A percentile compares a stretch with the other conserved stretches of the same genome.
These are phyloP conservation scores for Aspergillus niger DNA, from an alignment of 2,329 filamentous ascomycete genomes.

Conservation along the genomic window DNA sequence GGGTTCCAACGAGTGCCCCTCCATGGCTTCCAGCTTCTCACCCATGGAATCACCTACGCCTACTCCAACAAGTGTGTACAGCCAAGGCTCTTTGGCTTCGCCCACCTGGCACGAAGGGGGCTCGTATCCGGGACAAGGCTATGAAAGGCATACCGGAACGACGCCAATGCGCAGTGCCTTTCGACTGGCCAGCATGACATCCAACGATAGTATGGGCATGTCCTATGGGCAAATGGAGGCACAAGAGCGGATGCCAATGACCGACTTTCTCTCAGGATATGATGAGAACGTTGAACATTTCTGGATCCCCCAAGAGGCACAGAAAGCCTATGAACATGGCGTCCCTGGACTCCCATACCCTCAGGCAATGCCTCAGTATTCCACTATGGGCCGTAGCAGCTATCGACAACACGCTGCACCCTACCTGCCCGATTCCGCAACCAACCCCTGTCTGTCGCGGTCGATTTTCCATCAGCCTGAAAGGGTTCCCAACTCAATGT, in stretches of 20 bases:
- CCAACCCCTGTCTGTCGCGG: conserved; percentile 42
- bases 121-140: conserved; percentile 31
- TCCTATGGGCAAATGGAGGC: conserved; percentile 37
- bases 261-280: conserved; percentile 41
- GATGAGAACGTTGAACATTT: conserved; percentile 43
- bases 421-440: conserved; percentile 42
- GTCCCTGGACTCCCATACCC: conserved; percentile 34
- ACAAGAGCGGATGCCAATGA: conserved; percentile 37
- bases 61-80: conserved; percentile 43
- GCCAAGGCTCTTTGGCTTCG: conserved; percentile 40
- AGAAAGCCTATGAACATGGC: conserved; percentile 39
- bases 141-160: conserved; percentile 31
- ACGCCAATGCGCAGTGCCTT: conserved; percentile 40
- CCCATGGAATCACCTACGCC: conserved; percentile 44
- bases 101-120: conserved; percentile 39
- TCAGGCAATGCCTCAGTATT: conserved; percentile 38
- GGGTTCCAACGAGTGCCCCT: conserved; percentile 43
- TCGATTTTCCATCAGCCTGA: conserved; percentile 43
- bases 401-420: conserved; percentile 35
- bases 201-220: conserved; percentile 35
- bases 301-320: conserved; percentile 39
- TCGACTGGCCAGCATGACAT: conserved; percentile 38
- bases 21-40: conserved; percentile 44
- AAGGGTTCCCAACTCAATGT: conserved; percentile 36
- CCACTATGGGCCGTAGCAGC: conserved; percentile 37